Base-by-base conservation (phyloP, 352 stramenopile genomes). In the Phytopythium delawarense region DNA sequence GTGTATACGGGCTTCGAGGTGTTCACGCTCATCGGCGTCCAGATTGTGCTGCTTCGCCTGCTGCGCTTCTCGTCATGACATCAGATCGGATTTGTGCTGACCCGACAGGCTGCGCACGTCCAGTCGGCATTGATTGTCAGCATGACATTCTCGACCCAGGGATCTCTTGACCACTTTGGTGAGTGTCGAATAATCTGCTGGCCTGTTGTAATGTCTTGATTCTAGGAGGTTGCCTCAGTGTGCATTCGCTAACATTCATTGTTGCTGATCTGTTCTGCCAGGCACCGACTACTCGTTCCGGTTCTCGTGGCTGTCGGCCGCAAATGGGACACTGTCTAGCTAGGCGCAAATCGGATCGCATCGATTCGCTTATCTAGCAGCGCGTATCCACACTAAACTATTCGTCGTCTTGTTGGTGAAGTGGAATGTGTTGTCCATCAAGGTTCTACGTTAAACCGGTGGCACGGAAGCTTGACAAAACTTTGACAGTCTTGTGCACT, bases 61-160 rank as follows among this genome's bases (percentile, higher is more conserved):
- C 53, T 76, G 23, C 20, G 52, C 7, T 35, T 81, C 12, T 65
- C 59, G 7, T 20, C 65, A 39, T 66, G 74, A 28, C 55, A 58
- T 15, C 57, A 69, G 35, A 34, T 70, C 16, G 55, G 67, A 12
- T 78, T 76, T 49, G 72, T 81, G 18, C 57, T 78, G 16, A 64
- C 77, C 13, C 67, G 46, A 4, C 63, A 79, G 37, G 64, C 44
- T 34, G 28, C 37, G 16, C 49, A 67, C 7, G 63, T 75, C 5
- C 67, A 78, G 52, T 57, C 61, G 12, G 71, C 71, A 39, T 40
- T 74, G 0, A 9, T 72, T 1, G 57, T 76, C 2, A 76, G 69
- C 65, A 56, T 69, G 18, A 59, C 68, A 9, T 63, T 70, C 51
- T 63, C 65, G 18, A 40, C 66, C 16, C 49, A 72, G 34, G 60